A percentile compares a stretch with the other conserved stretches of the same genome.
These are phyloP conservation scores for Cyclotella baltica DNA, from an alignment of 108 stramenopile species.

Conservation along the genomic window DNA sequence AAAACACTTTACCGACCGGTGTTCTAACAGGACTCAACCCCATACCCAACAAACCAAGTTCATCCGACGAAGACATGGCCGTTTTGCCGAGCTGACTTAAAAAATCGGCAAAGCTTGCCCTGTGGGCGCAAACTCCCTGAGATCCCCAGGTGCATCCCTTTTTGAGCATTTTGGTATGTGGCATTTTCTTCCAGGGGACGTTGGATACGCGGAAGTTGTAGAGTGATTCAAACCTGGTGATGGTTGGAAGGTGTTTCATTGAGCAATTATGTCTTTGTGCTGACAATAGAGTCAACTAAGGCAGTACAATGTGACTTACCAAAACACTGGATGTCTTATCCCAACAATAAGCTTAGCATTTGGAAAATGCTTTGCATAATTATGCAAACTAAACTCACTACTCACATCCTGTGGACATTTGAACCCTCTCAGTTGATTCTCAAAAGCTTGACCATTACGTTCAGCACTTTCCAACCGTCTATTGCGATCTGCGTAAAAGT, in stretches of 20 bases:
- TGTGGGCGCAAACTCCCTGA: conserved; percentile 28
- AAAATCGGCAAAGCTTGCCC: conserved; percentile 28
- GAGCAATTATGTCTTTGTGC: too few species aligned
- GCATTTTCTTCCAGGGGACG: conserved; percentile 29
- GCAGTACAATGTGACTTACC: too few species aligned
- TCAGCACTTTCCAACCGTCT: conserved; percentile 15
- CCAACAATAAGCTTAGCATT: conserved; percentile 51
- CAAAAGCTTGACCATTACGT: background rate
- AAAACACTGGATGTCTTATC: conserved; percentile 49
- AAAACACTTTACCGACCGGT: conserved; percentile 45
- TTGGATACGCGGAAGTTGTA: conserved; percentile 54
- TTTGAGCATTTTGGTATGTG: conserved; percentile 19
- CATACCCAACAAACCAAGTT: conserved; percentile 2
- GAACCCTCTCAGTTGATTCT: conserved; percentile 33
- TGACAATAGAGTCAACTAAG: too few species aligned
- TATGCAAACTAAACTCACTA: conserved; percentile 18
- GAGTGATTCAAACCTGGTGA: conserved; percentile 46
- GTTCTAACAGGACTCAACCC: conserved; percentile 18
- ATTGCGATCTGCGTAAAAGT: conserved; percentile 9
- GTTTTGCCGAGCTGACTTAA: conserved; percentile 21
- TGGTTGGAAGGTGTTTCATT: too few species aligned
- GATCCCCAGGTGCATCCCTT: conserved; percentile 16
- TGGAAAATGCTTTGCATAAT: conserved; percentile 47
- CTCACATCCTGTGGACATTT: conserved; percentile 55
- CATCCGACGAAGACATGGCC: background rate